Conservation (phyloP, 495 filamentous ascomycete species). For the Thermothielavioides terrestris region DNA sequence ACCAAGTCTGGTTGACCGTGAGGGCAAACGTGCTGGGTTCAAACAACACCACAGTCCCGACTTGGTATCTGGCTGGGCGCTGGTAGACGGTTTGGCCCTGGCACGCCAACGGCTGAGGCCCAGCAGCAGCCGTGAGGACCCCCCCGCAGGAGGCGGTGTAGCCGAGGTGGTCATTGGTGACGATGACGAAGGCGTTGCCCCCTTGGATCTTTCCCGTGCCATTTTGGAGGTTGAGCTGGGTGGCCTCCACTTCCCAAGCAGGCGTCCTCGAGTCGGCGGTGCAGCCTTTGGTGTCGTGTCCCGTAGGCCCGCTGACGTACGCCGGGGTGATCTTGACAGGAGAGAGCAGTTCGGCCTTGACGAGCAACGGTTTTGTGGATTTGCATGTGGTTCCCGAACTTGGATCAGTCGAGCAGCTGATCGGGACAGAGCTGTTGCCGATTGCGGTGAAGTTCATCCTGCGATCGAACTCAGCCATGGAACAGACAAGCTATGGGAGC, state of each 20-base stretch:
- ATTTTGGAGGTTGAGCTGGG: constrained; percentile 7
- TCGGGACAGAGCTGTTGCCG: constrained; percentile 13
- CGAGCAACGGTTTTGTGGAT: constrained; percentile 1
- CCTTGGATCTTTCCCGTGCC: neutral
- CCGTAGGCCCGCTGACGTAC: constrained; percentile 11
- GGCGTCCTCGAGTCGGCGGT: constrained; percentile 5
- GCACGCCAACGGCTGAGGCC: neutral
- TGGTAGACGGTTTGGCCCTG: neutral
- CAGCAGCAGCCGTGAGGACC: neutral
- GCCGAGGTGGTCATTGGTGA: constrained; percentile 4
- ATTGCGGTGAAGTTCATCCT: constrained; percentile 16
- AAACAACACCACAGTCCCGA: constrained; percentile 3
- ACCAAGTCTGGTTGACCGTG: constrained; percentile 19
- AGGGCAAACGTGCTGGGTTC: constrained; percentile 3
- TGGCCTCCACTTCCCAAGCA: constrained; percentile 9
- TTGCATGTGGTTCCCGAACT: neutral
- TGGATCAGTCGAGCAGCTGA: constrained; percentile 2
- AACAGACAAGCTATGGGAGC: too few relatives aligned
- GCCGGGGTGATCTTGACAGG: constrained; percentile 16
- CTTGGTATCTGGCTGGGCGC: constrained; percentile 7
- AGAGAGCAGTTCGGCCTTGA: constrained; percentile 9
- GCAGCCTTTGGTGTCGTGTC: constrained; percentile 20
- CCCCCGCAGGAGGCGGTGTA: constrained; percentile 10
- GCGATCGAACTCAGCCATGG: too few relatives aligned
- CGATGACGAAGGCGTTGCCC: constrained; percentile 8